phyloP scores from a whole-genome alignment of 768 basidiomycete genomes.

The Clitopilus passeckerianus region DNA sequence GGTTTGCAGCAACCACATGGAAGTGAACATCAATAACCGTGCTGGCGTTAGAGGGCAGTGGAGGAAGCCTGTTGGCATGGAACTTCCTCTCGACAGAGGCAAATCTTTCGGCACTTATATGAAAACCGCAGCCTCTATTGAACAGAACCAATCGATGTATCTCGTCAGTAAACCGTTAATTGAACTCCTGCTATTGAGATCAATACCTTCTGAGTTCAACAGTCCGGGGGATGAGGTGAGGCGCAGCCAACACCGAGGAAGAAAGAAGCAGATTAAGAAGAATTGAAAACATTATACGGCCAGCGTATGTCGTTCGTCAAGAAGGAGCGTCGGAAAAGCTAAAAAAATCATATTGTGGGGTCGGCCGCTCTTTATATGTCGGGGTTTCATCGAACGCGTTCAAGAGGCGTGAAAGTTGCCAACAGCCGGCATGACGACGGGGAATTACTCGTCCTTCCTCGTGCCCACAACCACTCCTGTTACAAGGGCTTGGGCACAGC shows the following conservation, averaged over 20 bases:
- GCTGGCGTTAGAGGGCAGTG: conserved; percentile 20
- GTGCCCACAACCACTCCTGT: not conserved
- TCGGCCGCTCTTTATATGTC: not conserved
- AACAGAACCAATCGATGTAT: not conserved
- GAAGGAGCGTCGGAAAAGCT: not conserved
- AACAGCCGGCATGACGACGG: not conserved
- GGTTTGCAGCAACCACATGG: conserved; percentile 37
- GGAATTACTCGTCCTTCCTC: not conserved
- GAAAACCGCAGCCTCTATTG: conserved; percentile 30
- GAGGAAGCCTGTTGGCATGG: conserved; percentile 23
- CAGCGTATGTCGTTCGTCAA: conserved; percentile 3
- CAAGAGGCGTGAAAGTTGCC: not conserved
- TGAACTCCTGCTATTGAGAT: not conserved
- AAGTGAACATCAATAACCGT: conserved; percentile 34
- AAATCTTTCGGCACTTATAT: conserved; percentile 25
- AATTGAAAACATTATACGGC: conserved; percentile 12
- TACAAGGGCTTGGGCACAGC: not conserved
- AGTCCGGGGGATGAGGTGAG: conserved; percentile 7
- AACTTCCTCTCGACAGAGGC: conserved; percentile 33
- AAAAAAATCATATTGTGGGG: not conserved
- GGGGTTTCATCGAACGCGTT: not conserved
- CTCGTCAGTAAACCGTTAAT: not conserved
- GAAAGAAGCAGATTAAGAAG: conserved; percentile 11
- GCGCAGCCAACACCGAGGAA: conserved; percentile 12
- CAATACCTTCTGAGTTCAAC: conserved; percentile 5